Conservation (phyloP, 2,329 filamentous ascomycete genomes). For the Aspergillus transmontanensis region DNA sequence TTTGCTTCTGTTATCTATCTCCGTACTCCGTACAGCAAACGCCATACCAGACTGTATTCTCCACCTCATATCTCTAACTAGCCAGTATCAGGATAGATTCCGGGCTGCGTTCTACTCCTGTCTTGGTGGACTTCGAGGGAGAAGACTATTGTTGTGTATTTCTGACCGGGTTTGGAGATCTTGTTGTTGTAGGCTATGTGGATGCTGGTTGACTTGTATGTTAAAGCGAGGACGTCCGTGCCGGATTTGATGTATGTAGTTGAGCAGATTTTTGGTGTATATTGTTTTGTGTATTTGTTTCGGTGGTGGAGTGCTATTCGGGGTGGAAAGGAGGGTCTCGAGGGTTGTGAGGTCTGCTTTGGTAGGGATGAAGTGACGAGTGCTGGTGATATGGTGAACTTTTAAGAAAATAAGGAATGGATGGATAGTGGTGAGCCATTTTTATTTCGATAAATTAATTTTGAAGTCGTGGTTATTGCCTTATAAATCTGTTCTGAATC, state of each 20-base stretch:
- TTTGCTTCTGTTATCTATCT: conserved; percentile 42
- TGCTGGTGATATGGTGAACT: conserved; percentile 1
- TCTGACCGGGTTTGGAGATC: conserved; percentile 60
- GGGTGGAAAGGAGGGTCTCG: conserved; percentile 16
- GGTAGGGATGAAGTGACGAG: neutral
- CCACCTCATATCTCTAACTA: conserved; percentile 49
- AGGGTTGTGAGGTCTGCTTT: conserved; percentile 13
- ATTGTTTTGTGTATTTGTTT: conserved; percentile 43
- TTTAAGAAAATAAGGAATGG: neutral
- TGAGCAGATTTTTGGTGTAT: conserved; percentile 43
- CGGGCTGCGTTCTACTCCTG: conserved; percentile 44
- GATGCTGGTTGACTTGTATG: conserved; percentile 33
- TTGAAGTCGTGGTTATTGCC: neutral
- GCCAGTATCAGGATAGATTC: conserved; percentile 39
- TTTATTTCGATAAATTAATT: neutral
- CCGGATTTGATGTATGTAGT: conserved; percentile 43
- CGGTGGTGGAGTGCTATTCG: conserved; percentile 31
- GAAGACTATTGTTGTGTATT: conserved; percentile 38
- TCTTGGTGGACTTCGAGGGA: conserved; percentile 54
- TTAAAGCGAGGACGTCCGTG: conserved; percentile 41
- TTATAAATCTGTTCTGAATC: neutral
- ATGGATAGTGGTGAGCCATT: neutral
- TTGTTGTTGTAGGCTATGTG: conserved; percentile 70
- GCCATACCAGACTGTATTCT: neutral
- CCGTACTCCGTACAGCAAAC: too few relatives aligned